Percentiles rank a stretch among this genome's conserved stretches.
Evolutionary conservation across 345 rosid species (phyloP).

Genomic region (Eucalyptus curtisii): DNA sequence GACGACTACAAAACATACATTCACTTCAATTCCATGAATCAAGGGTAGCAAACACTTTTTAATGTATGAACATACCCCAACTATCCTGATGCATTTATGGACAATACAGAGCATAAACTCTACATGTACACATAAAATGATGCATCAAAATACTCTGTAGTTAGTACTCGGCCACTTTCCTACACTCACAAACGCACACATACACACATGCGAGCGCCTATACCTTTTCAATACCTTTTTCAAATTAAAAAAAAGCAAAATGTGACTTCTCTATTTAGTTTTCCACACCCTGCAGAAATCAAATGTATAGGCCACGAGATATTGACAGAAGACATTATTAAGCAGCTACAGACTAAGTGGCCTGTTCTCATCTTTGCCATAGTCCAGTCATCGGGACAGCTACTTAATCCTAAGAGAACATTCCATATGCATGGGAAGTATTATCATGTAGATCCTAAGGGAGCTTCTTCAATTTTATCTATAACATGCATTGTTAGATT

Average conservation of each 20-base stretch:
- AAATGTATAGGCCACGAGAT: background rate
- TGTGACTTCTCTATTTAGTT: background rate
- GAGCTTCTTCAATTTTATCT: background rate
- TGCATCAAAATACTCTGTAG: background rate
- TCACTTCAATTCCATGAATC: background rate
- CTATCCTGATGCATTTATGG: background rate
- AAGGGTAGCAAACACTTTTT: background rate
- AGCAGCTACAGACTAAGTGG: background rate
- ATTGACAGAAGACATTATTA: background rate
- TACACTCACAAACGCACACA: background rate
- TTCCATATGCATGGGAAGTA: background rate
- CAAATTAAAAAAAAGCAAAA: background rate
- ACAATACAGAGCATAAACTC: background rate
- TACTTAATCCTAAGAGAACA: background rate
- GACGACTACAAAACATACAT: slow-evolving; percentile 47
- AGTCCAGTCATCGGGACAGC: background rate
- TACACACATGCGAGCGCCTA: background rate
- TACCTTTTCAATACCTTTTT: background rate
- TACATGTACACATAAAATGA: background rate
- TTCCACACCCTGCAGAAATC: background rate
- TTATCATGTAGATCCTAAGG: background rate
- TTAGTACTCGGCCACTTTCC: background rate
- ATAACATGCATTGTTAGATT: background rate
- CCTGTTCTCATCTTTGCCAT: background rate
- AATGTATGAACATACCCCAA: background rate